Base-by-base conservation (phyloP, 1,284 basidiomycete genomes). In the Malassezia sp. region DNA sequence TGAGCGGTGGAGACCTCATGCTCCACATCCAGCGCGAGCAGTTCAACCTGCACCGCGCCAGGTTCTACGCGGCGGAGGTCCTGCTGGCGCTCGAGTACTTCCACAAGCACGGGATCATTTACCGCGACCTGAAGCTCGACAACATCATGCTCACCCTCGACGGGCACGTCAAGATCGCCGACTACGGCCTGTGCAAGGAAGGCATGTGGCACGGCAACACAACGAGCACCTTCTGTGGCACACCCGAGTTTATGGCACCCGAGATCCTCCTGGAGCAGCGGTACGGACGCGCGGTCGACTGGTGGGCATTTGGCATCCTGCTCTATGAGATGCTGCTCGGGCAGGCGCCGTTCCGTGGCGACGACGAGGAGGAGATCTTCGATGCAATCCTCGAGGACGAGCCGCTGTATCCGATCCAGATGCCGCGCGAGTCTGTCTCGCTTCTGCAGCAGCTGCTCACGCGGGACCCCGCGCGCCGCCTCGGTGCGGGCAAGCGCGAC, bases 311-410 rank as follows among this genome's bases (percentile, higher is more conserved):
- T 69, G 93, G 93, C 56, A 91, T 99, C 7, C 74, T 97, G 60
- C 95, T 87, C 36, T 99, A 99, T 70, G 93, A 97, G 73, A 99
- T 99, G 93, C 75, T 99, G 45, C 77, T 97, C 23, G 93, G 93
- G 31, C 93, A 97, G 73, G 95, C 91, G 12, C 93, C 93, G 2
- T 99, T 97, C 82, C 82, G 91, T 42, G 93, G 93, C 48, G 93
- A 97, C 64, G 93, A 97, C 62, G 93, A 97, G 71, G 93, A 99
- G 70, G 93, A 99, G 76, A 97, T 97, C 57, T 99, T 97, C 69
- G 93, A 97, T 72, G 93, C 93, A 30, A 97, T 97, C 63, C 74
- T 99, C 42, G 93, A 97, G 71, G 93, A 97, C 70, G 93, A 97
- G 70, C 90, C 91, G 32, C 72, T 99, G 55, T 99, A 97, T 73